These are phyloP conservation scores for Penicillium fimorum DNA, from an alignment of 495 filamentous ascomycete genomes.

Conservation along the genomic window DNA sequence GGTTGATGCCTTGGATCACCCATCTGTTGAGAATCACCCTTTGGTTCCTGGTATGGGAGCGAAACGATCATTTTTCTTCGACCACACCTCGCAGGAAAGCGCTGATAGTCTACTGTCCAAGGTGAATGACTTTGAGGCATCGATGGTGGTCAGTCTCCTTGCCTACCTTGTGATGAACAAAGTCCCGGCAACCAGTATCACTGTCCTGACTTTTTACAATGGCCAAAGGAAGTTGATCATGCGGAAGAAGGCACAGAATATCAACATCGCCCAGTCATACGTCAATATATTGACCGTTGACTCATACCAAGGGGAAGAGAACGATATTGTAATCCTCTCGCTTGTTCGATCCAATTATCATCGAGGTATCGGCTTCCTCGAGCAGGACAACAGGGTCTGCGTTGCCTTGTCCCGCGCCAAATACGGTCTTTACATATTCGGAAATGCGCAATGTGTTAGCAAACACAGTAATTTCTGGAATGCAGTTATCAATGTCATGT, in stretches of 20 bases:
- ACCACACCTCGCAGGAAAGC: slow-evolving; percentile 67
- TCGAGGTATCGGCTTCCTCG: slow-evolving; percentile 65
- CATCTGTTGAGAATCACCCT: slow-evolving; percentile 58
- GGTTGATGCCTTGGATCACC: slow-evolving; percentile 67
- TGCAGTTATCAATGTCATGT: slow-evolving; percentile 38
- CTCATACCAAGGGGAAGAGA: slow-evolving; percentile 93
- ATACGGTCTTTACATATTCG: slow-evolving; percentile 84
- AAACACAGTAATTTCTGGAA: slow-evolving; percentile 35
- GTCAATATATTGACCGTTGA: slow-evolving; percentile 84
- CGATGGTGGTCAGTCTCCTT: slow-evolving; percentile 74
- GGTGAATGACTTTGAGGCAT: slow-evolving; percentile 69
- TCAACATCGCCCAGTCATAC: slow-evolving; percentile 31
- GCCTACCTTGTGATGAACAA: slow-evolving; percentile 71
- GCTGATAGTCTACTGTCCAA: slow-evolving; percentile 65
- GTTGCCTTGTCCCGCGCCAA: slow-evolving; percentile 88
- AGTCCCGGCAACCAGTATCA: slow-evolving; percentile 59
- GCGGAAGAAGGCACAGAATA: slow-evolving; percentile 33
- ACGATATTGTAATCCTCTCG: slow-evolving; percentile 80
- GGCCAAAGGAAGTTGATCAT: slow-evolving; percentile 70
- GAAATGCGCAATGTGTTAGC: slow-evolving; percentile 60
- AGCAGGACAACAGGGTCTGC: slow-evolving; percentile 74
- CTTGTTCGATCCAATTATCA: slow-evolving; percentile 69
- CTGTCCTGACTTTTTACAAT: slow-evolving; percentile 87
- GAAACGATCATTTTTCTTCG: slow-evolving; percentile 66
- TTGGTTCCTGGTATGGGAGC: slow-evolving; percentile 78